Evolutionary conservation across 192 early-diverging fungal species (phyloP).

Genomic region (Coemansia sp.): DNA sequence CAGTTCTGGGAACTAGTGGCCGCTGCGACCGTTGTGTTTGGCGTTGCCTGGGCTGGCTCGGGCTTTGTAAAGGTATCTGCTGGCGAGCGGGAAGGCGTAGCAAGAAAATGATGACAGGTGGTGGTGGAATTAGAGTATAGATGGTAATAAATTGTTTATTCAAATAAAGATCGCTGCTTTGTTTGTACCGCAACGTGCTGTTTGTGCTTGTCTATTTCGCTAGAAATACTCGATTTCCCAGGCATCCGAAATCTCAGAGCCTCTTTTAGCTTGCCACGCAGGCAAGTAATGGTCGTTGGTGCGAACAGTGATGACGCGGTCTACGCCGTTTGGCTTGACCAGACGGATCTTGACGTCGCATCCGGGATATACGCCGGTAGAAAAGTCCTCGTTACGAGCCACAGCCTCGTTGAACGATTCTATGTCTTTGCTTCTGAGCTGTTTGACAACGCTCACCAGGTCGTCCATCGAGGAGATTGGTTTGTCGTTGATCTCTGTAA

Average conservation of each 20-base stretch:
- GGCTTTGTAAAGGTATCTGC: conserved; percentile 4
- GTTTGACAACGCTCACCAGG: conserved; percentile 7
- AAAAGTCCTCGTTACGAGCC: conserved; percentile 2
- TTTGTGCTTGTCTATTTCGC: background rate
- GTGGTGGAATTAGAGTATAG: too few species aligned
- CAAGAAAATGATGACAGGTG: background rate
- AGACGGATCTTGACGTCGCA: conserved; percentile 22
- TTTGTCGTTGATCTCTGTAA: conserved; percentile 19
- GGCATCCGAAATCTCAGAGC: background rate
- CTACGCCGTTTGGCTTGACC: conserved; percentile 18
- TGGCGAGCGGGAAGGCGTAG: conserved; percentile 8
- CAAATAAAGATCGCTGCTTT: background rate
- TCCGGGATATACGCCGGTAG: conserved; percentile 26
- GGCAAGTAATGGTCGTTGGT: conserved; percentile 41
- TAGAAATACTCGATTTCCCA: conserved; percentile 1
- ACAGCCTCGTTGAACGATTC: conserved; percentile 15
- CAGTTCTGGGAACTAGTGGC: conserved; percentile 36
- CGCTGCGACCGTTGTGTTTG: conserved; percentile 34
- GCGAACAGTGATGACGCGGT: conserved; percentile 14
- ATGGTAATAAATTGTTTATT: too few species aligned
- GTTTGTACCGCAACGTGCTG: too few species aligned
- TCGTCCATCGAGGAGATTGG: conserved; percentile 29
- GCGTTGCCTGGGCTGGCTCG: conserved; percentile 30
- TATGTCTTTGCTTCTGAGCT: conserved; percentile 8
- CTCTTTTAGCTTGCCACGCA: conserved; percentile 15